A percentile compares a stretch with the other conserved stretches of the same genome.
Evolutionary conservation across 208 protist species (phyloP).

Genomic region (Acanthamoeba sp.): DNA sequence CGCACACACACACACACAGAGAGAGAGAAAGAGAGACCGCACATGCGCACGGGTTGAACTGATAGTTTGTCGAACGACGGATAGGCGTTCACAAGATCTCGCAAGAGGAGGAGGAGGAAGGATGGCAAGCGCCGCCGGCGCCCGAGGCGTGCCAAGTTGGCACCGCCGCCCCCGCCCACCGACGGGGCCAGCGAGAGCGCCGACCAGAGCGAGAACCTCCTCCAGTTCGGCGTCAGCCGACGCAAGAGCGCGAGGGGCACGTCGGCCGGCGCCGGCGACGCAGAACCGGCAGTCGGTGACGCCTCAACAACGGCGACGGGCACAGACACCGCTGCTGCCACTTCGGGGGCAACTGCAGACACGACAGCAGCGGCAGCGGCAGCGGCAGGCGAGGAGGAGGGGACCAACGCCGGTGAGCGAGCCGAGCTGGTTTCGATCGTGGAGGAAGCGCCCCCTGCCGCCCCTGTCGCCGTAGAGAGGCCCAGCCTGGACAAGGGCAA

Average conservation of each 20-base stretch:
- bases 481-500: not conserved
- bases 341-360: not conserved
- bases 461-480: not conserved
- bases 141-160: not conserved
- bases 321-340: too few relatives aligned
- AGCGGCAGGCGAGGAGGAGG: not conserved
- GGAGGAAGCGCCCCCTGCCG: not conserved
- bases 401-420: not conserved
- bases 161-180: not conserved
- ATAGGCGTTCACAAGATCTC: not conserved
- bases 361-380: not conserved
- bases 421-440: not conserved
- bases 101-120: not conserved
- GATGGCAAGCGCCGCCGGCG: not conserved
- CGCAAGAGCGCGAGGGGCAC: not conserved
- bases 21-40: not conserved
- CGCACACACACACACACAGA: not conserved
- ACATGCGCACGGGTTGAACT: not conserved
- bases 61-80: not conserved
- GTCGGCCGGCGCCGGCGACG: not conserved
- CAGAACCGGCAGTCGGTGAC: too few relatives aligned
- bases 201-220: slow-evolving; percentile 51
- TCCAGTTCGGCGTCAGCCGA: slow-evolving; percentile 17
- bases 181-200: not conserved
- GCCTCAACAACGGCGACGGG: not conserved